phyloP scores from a whole-genome alignment of 2,329 filamentous ascomycete genomes.

The Zelopaecilomyces penicillatus region DNA sequence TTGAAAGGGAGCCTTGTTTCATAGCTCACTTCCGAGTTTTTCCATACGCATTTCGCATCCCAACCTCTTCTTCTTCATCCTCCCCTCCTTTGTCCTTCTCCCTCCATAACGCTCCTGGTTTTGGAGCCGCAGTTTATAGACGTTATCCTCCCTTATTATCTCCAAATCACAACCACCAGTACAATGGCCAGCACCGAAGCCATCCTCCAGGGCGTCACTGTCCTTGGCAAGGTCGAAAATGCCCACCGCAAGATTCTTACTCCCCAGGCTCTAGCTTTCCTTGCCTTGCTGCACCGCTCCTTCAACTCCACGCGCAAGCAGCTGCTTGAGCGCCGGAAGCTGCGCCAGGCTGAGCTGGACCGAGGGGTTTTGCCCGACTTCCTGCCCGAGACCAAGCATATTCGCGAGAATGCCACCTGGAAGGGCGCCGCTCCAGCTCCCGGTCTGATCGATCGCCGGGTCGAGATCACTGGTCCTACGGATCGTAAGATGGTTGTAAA shows the following conservation, averaged over 20 bases:
- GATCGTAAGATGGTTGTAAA: constrained; percentile 99
- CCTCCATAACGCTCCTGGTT: constrained; percentile 1
- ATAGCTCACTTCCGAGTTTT: neutral
- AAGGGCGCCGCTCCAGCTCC: constrained; percentile 85
- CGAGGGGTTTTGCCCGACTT: constrained; percentile 85
- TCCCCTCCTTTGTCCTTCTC: neutral
- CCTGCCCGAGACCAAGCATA: constrained; percentile 88
- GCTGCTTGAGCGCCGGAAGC: constrained; percentile 76
- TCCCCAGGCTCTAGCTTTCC: constrained; percentile 82
- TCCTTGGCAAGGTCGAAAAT: constrained; percentile 72
- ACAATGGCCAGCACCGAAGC: constrained; percentile 61
- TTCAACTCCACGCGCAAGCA: constrained; percentile 86
- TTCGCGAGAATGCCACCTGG: constrained; percentile 91
- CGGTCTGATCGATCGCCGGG: constrained; percentile 82
- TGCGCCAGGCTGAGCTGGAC: constrained; percentile 89
- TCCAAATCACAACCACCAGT: constrained; percentile 9
- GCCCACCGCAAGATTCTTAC: constrained; percentile 84
- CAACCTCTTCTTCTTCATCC: neutral
- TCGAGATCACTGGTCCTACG: constrained; percentile 95
- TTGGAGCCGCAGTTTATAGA: constrained; percentile 1
- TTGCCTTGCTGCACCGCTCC: constrained; percentile 87
- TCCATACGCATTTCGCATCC: neutral
- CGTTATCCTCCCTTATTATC: neutral
- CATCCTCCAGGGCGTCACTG: constrained; percentile 79
- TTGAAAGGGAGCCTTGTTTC: neutral